Percentiles rank a stretch among this genome's conserved stretches.
phyloP scores from a whole-genome alignment of 2,329 filamentous ascomycete genomes.

The Ophiostoma angusticollis region DNA sequence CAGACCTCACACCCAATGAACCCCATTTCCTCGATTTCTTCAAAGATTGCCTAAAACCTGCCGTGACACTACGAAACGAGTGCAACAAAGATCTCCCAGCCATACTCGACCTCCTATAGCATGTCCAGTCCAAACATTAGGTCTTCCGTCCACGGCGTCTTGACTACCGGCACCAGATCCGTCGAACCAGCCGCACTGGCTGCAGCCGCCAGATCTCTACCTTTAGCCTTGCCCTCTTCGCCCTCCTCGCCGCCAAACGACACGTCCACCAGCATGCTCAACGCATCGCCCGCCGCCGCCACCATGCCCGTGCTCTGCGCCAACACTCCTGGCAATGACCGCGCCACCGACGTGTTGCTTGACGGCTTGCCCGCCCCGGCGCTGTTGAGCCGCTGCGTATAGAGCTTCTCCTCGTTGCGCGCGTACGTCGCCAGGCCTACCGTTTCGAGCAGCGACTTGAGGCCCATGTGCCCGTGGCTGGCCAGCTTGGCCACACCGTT shows the following conservation, averaged over 20 bases:
- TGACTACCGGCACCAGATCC: too few relatives aligned
- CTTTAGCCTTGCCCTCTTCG: too few relatives aligned
- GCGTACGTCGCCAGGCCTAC: slow-evolving; percentile 10
- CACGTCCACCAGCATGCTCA: slow-evolving; percentile 1
- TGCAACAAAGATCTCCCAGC: too few relatives aligned
- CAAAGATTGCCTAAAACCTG: too few relatives aligned
- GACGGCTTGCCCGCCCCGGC: too few relatives aligned
- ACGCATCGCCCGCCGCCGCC: neutral
- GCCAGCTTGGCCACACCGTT: neutral
- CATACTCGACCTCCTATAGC: neutral
- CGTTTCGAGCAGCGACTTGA: slow-evolving; percentile 10
- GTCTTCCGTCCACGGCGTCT: slow-evolving; percentile 8
- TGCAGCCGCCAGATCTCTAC: neutral
- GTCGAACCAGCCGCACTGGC: too few relatives aligned
- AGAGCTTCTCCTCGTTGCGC: neutral
- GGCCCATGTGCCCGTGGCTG: slow-evolving; percentile 7
- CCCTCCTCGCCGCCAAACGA: neutral
- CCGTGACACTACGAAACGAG: too few relatives aligned
- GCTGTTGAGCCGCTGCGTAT: neutral
- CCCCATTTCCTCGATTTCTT: too few relatives aligned
- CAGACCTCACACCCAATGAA: too few relatives aligned
- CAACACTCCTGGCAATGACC: too few relatives aligned
- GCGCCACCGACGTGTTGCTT: too few relatives aligned
- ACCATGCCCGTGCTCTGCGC: neutral
- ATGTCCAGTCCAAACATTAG: slow-evolving; percentile 9